Evolutionary conservation across 2,329 filamentous ascomycete species (phyloP).

Genomic region (Cladosporium halotolerans): DNA sequence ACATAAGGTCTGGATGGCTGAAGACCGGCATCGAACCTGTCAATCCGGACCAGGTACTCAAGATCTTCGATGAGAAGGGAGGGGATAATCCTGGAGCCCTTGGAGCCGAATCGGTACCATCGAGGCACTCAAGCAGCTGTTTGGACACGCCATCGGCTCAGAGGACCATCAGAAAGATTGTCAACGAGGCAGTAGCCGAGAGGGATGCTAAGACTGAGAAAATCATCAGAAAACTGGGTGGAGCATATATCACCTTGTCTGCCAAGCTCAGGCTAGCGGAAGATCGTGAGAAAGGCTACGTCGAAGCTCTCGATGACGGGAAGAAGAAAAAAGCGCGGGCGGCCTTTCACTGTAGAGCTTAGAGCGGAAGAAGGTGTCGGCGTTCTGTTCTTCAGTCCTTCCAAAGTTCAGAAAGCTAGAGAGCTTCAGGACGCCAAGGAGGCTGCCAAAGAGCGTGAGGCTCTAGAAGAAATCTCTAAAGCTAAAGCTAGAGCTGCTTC

Average conservation of each 20-base stretch:
- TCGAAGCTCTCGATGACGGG: neutral
- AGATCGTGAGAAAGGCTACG: neutral
- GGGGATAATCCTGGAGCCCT: neutral
- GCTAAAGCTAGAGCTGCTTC: neutral
- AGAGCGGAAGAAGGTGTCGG: neutral
- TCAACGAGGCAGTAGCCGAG: neutral
- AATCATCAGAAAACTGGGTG: neutral
- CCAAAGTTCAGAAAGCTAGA: neutral
- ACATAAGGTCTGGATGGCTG: conserved; percentile 12
- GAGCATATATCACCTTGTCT: neutral
- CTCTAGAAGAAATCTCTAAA: neutral
- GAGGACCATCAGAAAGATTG: neutral
- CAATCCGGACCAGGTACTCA: conserved; percentile 5
- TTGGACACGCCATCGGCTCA: neutral
- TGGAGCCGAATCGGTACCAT: neutral
- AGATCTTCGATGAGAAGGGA: neutral
- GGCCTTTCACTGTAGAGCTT: neutral
- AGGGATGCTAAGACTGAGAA: neutral
- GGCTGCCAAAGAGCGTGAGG: neutral
- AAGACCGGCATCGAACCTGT: conserved; percentile 15
- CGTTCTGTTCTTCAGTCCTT: neutral
- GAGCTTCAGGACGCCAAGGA: neutral
- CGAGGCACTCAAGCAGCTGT: neutral
- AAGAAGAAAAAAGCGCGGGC: conserved; percentile 3
- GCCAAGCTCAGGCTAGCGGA: neutral